Percentiles rank a stretch among this genome's conserved stretches.
Conservation (phyloP, 2,329 filamentous ascomycete species). For the Cladosporium sp. region DNA sequence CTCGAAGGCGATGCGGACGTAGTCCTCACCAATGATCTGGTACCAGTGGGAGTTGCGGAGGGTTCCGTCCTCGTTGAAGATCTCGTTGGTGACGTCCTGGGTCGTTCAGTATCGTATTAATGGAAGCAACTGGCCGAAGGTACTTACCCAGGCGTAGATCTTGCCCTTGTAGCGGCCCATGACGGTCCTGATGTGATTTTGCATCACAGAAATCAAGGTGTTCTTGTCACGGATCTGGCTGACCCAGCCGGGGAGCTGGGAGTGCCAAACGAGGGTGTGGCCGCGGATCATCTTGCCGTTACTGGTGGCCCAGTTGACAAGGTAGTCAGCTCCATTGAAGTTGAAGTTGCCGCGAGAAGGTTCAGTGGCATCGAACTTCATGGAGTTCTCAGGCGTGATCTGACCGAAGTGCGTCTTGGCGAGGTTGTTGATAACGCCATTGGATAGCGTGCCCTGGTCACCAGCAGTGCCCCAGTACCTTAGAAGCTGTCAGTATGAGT, state of each 20-base stretch:
- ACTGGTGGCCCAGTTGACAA: conserved; percentile 51
- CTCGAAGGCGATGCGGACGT: conserved; percentile 63
- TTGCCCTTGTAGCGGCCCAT: conserved; percentile 58
- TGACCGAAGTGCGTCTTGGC: conserved; percentile 58
- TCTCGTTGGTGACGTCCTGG: conserved; percentile 60
- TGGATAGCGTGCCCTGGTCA: conserved; percentile 48
- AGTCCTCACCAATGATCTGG: conserved; percentile 62
- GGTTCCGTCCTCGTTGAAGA: conserved; percentile 54
- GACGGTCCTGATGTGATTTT: conserved; percentile 54
- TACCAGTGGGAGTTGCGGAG: conserved; percentile 61
- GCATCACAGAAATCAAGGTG: conserved; percentile 50
- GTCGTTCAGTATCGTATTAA: background rate
- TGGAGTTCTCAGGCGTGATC: conserved; percentile 59
- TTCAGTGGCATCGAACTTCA: conserved; percentile 61
- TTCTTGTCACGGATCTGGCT: conserved; percentile 46
- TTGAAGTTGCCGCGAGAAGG: conserved; percentile 46
- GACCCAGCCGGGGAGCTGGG: conserved; percentile 50
- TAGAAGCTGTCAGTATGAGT: background rate
- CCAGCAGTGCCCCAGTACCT: conserved; percentile 54
- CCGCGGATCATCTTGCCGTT: conserved; percentile 58
- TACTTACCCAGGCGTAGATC: conserved; percentile 49
- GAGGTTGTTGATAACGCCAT: conserved; percentile 48
- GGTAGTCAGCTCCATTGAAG: conserved; percentile 51
- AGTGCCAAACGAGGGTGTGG: conserved; percentile 62
- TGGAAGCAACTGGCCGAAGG: background rate